Base-by-base conservation (phyloP, 2,329 filamentous ascomycete genomes). In the Alternaria novae-zelandiae region DNA sequence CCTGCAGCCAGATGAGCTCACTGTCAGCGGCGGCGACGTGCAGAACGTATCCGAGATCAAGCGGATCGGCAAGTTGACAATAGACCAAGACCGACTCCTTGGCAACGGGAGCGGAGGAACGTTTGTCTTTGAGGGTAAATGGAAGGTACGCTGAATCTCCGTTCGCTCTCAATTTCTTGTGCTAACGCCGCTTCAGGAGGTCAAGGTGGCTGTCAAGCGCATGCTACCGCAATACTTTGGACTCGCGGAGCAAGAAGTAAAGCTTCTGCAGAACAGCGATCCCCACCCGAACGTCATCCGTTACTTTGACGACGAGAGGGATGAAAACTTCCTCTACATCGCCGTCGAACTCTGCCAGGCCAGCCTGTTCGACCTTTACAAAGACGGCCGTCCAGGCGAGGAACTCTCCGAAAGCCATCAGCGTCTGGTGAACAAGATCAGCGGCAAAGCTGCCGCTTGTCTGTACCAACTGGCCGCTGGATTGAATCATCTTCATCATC, bases 191-290 rank as follows among this genome's bases (percentile, higher is more conserved):
- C 21, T 10, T 1, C 25, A 83, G 78, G 94, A 94, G 23, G 90
- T 94, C 54, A 91, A 94, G 47, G 95, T 99, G 25, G 96, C 96
- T 1, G 93, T 99, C 51, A 99, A 99, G 84, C 89, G 96, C 32
- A 97, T 99, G 93, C 85, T 98, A 64, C 93, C 95, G 32, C 93
- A 97, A 70, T 97, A 97, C 73, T 97, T 94, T 77, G 95, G 97
- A 68, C 92, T 99, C 70, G 96, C 96, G 0, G 94, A 93, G 11
- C 94, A 97, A 74, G 96, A 99, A 81, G 97, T 97, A 1, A 91
- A 91, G 64, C 85, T 98, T 56, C 82, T 99, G 11, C 88, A 96
- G 64, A 94, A 97, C 79, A 97, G 94, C 74, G 96, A 99, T 71
- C 92, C 97, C 73, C 96, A 99, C 74, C 90, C 91, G 12, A 98